Base-by-base conservation (phyloP, 2,329 filamentous ascomycete species). In the Sordariomycetes sp. region DNA sequence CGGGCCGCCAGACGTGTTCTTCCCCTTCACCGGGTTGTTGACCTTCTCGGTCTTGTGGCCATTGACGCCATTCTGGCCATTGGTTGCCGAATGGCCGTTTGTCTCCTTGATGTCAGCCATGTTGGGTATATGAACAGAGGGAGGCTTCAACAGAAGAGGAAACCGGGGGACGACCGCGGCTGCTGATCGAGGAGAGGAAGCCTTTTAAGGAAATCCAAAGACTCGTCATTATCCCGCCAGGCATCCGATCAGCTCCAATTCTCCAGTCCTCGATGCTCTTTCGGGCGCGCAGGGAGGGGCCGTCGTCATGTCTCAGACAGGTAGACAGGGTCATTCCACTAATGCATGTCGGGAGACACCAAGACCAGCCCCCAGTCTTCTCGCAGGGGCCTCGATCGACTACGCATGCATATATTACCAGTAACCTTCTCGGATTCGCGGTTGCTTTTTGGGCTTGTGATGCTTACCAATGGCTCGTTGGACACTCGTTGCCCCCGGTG, bases 21-120 rank as follows among this genome's bases (percentile, higher is more conserved):
- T 31, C 15, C 15, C 29, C 11, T 5, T 21, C 9, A 14, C n/a
- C n/a, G 11, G 21, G 15, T 14, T 16, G 29, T 17, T 17, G 8
- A 10, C 20, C 20, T 21, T 33, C 14, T 6, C 18, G 15, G 21
- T 25, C 3, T 24, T 8, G 4, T 14, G 12, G 34, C 28, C 24
- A 17, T 36, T 32, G 9, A 16, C 25, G 15, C 34, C 34, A 17
- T 36, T 32, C 6, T 12, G 18, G 15, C 34, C 34, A 32, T 27
- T 36, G 21, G 17, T 16, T 18, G 9, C 17, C 5, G 18, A 16
- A 6, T 30, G 3, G 33, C 10, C 12, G 9, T 15, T 15, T 10
- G 7, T 32, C 21, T 36, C 27, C 33, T 35, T 23, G 10, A 17
- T 14, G 8, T 30, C 33, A 16, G 33, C 18, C 33, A 35, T 35